These are phyloP conservation scores for Funneliformis mosseae DNA, from an alignment of 192 early-diverging fungal species.

Conservation along the genomic window DNA sequence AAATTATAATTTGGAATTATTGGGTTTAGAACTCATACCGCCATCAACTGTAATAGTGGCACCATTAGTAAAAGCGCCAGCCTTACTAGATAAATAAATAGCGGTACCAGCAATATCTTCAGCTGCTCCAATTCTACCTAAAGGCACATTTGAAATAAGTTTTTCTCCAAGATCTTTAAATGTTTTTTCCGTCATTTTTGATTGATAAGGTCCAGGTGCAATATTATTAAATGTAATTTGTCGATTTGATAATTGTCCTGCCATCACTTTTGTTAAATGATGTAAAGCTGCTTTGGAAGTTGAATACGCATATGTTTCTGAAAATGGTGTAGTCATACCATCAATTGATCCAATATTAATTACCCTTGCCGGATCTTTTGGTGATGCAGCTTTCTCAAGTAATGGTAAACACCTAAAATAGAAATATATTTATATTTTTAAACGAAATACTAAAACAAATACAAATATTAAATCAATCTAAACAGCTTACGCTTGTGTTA, in stretches of 20 bases:
- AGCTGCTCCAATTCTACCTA: constrained; percentile 76
- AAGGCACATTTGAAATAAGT: constrained; percentile 61
- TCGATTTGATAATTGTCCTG: constrained; percentile 50
- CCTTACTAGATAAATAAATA: constrained; percentile 74
- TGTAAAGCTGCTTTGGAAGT: constrained; percentile 80
- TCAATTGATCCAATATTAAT: constrained; percentile 84
- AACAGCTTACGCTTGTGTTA: constrained; percentile 23
- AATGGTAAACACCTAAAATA: constrained; percentile 46
- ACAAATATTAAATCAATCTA: background rate
- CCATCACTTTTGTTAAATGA: constrained; percentile 71
- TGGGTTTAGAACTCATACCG: constrained; percentile 42
- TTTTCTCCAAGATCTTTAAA: background rate
- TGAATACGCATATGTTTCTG: constrained; percentile 71
- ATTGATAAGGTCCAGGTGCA: constrained; percentile 73
- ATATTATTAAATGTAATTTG: constrained; percentile 69
- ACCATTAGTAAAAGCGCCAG: constrained; percentile 82
- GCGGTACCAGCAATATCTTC: constrained; percentile 88
- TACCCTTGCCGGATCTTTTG: constrained; percentile 64
- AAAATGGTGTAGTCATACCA: constrained; percentile 36
- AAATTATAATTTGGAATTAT: background rate
- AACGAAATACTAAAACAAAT: background rate
- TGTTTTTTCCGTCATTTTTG: constrained; percentile 31
- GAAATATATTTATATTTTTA: background rate
- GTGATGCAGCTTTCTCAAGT: constrained; percentile 56
- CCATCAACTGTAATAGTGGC: constrained; percentile 85